Base-by-base conservation (phyloP, 1,139 yeast species). In the Hanseniaspora uvarum region DNA sequence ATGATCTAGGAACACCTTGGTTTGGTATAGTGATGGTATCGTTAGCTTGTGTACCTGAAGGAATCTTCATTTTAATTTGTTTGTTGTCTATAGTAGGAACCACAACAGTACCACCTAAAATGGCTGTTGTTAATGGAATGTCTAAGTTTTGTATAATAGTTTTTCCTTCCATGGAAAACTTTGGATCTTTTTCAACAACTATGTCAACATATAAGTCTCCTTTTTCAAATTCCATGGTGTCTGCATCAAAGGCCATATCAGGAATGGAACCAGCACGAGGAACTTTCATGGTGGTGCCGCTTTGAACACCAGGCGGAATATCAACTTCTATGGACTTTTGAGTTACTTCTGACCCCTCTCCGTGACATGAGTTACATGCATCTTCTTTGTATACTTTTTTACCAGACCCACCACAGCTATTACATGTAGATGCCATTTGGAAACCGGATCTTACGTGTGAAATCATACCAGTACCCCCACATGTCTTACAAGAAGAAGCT, bases 361-460 rank as follows among this genome's bases (percentile, higher is more conserved):
- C 96, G 59, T 81, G 89, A 71, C 99, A 92, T 0, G 81, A 69
- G 2, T 68, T 66, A 74, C 99, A 92, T 58, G 80, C 80, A 62
- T 88, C 89, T 18, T 74, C 71, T 40, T 78, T 73, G 47, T 82
- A 78, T 53, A 88, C 81, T 4, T 75, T 75, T 2, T 87, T 94
- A 54, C 99, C 99, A 4, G 86, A 72, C 45, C 99, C 99, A 51
- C 77, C 81, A 75, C 99, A 92, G 1, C 82, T 72, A 53, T 77
- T 76, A 75, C 99, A 92, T 14, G 96, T 87, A 3, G 95, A 82
- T 2, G 95, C 82, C 96, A 94, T 88, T 63, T 89, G 96, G 78
- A 92, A 94, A 0, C 97, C 97, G 10, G 95, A 96, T 61, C 81
- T 83, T 67, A 88, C 77, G 63, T 89, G 96, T 23, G 89, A 85